Evolutionary conservation across 441 rosid genomes (phyloP), one percentile per base, ranked within the genome.

Genomic region (Melastoma candidum): DNA sequence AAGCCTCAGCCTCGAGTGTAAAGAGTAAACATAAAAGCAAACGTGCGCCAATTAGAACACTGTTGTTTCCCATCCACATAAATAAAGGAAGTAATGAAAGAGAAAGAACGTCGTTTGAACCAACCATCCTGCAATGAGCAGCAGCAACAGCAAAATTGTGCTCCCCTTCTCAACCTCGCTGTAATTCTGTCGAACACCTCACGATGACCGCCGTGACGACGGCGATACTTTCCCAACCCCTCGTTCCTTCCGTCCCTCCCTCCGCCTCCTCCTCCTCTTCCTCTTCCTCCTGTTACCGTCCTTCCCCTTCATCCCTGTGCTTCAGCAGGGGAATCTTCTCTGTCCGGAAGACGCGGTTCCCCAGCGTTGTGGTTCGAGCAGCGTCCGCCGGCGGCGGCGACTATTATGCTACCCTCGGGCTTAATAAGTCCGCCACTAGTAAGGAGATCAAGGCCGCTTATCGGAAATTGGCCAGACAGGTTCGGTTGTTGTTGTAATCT

Each of bases 381-480:
- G 36, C 36, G 36, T 29, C 36, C 7, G 36, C 5, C 3, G 7
- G 36, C 14, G 94, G 85, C 22, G 22, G 22, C 11, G 96, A 87
- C 73, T 92, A 83, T 59, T 92, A 92, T 50, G 70, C 79, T 39
- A 85, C 97, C 49, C 98, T 92, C 29, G 98, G 95, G 5, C 69
- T 88, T 36, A 71, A 90, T 48, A 84, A 85, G 66, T 85, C 96
- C 51, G 98, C 98, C 27, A 60, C 68, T 55, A 14, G 24, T 68
- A 85, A 88, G 69, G 95, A 92, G 57, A 92, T 92, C 24, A 92
- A 92, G 71, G 84, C 96, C 11, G 96, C 96, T 25, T 92, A 92
- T 70, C 74, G 96, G 36, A 79, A 59, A 26, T 73, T 92, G 46
- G 98, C 98, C 61, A 93, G 96, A 29, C 88, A 87, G 95, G 98